Evolutionary conservation across 495 filamentous ascomycete species (phyloP).

Genomic region (Penicillium bovifimosum): DNA sequence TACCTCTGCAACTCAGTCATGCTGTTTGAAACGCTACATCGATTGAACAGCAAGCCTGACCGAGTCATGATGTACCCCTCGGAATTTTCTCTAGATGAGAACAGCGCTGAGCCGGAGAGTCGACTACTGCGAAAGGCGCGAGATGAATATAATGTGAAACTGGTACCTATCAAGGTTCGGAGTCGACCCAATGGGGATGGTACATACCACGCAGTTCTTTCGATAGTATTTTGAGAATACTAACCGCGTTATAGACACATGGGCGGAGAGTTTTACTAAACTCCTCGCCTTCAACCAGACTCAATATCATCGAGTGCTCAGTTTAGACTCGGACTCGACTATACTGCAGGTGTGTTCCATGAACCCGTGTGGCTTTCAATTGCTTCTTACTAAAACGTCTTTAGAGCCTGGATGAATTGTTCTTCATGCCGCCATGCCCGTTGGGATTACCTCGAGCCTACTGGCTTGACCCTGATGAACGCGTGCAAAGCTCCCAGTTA

Average conservation of each 20-base stretch:
- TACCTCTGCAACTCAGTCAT: constrained; percentile 67
- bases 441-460: constrained; percentile 57
- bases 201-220: constrained; percentile 28
- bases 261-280: constrained; percentile 53
- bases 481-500: constrained; percentile 47
- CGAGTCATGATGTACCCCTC: constrained; percentile 56
- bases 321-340: constrained; percentile 58
- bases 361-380: too few relatives aligned
- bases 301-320: constrained; percentile 52
- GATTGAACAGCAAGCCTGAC: constrained; percentile 51
- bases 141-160: constrained; percentile 50
- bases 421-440: constrained; percentile 48
- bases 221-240: background rate
- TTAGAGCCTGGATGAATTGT: constrained; percentile 58
- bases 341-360: constrained; percentile 47
- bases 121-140: constrained; percentile 50
- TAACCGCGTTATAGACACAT: constrained; percentile 32
- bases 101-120: constrained; percentile 30
- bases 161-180: constrained; percentile 50
- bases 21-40: constrained; percentile 54
- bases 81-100: constrained; percentile 27
- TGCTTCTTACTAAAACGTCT: background rate
- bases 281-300: constrained; percentile 60
- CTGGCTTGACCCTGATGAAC: constrained; percentile 48
- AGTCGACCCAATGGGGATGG: constrained; percentile 17